Percentiles rank a stretch among this genome's conserved stretches.
Conservation (phyloP, 768 basidiomycete genomes). For the Phaffia australis region DNA sequence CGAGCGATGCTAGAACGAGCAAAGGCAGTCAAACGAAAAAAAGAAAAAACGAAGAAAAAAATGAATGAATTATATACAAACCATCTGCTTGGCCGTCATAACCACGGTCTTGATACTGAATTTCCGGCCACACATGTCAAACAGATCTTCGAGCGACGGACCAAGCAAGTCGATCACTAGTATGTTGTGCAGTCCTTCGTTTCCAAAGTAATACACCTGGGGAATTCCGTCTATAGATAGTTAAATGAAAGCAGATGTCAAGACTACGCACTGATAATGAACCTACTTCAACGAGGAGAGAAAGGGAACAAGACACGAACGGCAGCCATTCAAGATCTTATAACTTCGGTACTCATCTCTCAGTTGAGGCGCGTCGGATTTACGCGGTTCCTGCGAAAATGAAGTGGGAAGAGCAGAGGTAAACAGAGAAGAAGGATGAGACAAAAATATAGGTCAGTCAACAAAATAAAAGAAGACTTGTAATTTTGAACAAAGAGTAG, state of each 20-base stretch:
- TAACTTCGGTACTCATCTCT: slow-evolving; percentile 98
- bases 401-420: background rate
- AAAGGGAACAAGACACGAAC: slow-evolving; percentile 47
- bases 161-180: slow-evolving; percentile 96
- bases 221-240: slow-evolving; percentile 70
- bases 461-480: background rate
- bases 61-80: slow-evolving; percentile 39
- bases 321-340: slow-evolving; percentile 81
- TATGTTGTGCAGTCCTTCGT: slow-evolving; percentile 97
- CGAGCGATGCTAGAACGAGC: background rate
- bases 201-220: slow-evolving; percentile 99
- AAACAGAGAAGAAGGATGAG: background rate
- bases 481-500: background rate
- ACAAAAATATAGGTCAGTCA: background rate
- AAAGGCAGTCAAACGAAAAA: background rate
- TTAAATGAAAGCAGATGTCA: background rate
- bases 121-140: slow-evolving; percentile 98
- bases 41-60: background rate
- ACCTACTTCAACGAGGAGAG: slow-evolving; percentile 15
- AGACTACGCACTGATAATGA: background rate
- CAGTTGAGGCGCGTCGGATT: slow-evolving; percentile 95
- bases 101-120: slow-evolving; percentile 97
- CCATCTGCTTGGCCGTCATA: slow-evolving; percentile 99
- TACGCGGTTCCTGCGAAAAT: slow-evolving; percentile 48
- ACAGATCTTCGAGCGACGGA: slow-evolving; percentile 91